phyloP scores from a whole-genome alignment of 2,329 filamentous ascomycete species.

The Blastomyces gilchristii region DNA sequence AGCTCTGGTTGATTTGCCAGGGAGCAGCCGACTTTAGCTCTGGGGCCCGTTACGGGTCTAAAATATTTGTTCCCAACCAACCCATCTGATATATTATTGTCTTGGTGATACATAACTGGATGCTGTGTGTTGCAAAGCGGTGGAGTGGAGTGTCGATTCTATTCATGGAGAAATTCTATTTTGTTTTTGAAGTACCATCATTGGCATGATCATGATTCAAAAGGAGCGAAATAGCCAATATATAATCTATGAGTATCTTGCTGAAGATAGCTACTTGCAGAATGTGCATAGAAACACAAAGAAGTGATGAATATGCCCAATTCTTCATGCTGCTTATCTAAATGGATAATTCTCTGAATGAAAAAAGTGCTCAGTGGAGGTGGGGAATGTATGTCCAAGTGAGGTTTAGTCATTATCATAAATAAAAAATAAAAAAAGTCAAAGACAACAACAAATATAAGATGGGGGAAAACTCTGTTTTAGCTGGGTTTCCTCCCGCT shows the following conservation, averaged over 20 bases:
- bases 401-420: neutral
- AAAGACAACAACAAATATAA: neutral
- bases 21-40: no score
- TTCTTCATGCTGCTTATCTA: neutral
- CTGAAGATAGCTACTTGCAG: no score
- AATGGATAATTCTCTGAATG: neutral
- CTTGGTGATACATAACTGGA: no score
- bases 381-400: neutral
- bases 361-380: neutral
- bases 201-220: neutral
- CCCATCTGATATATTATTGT: no score
- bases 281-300: neutral
- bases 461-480: neutral
- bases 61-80: no score
- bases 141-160: neutral
- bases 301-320: neutral
- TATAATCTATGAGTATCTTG: neutral
- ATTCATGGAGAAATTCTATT: neutral
- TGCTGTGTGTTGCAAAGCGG: neutral
- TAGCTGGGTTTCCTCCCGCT: neutral
- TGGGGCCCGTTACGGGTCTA: no score
- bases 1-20: no score
- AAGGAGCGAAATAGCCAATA: neutral
- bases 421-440: neutral
- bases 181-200: neutral